Evolutionary conservation across 495 filamentous ascomycete species (phyloP).

Genomic region (Talaromyces borbonicus): DNA sequence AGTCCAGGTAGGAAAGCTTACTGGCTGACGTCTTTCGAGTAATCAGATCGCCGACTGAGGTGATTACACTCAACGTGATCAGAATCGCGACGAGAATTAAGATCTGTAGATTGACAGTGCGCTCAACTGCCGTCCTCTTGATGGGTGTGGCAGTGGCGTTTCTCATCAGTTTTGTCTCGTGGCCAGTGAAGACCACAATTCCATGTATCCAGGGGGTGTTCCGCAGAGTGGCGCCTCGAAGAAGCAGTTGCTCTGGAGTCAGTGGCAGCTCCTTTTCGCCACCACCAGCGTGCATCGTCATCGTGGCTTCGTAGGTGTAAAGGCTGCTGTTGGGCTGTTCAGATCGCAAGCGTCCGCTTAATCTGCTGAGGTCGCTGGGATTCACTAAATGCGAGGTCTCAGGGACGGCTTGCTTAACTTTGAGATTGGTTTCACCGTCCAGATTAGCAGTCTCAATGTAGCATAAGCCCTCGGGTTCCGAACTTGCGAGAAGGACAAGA

Average conservation of each 20-base stretch:
- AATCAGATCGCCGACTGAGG: conserved; percentile 84
- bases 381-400: conserved; percentile 87
- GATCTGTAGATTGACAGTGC: conserved; percentile 86
- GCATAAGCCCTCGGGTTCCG: conserved; percentile 94
- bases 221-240: conserved; percentile 86
- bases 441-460: conserved; percentile 99
- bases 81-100: conserved; percentile 81
- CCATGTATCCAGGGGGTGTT: conserved; percentile 99
- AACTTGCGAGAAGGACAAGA: conserved; percentile 82
- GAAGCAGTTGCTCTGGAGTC: conserved; percentile 72
- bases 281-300: conserved; percentile 86
- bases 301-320: conserved; percentile 95
- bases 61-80: conserved; percentile 72
- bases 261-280: conserved; percentile 90
- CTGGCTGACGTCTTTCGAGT: conserved; percentile 49
- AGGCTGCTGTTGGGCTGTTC: conserved; percentile 98
- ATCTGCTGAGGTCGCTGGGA: conserved; percentile 71
- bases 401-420: conserved; percentile 96
- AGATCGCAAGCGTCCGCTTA: conserved; percentile 79
- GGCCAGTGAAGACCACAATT: conserved; percentile 93
- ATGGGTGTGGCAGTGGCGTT: conserved; percentile 97
- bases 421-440: conserved; percentile 96
- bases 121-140: conserved; percentile 92
- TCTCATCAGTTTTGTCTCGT: conserved; percentile 98
- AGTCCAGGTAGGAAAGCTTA: conserved; percentile 61